These are phyloP conservation scores for Citrus unshiu DNA, from an alignment of 345 rosid species.

Conservation along the genomic window DNA sequence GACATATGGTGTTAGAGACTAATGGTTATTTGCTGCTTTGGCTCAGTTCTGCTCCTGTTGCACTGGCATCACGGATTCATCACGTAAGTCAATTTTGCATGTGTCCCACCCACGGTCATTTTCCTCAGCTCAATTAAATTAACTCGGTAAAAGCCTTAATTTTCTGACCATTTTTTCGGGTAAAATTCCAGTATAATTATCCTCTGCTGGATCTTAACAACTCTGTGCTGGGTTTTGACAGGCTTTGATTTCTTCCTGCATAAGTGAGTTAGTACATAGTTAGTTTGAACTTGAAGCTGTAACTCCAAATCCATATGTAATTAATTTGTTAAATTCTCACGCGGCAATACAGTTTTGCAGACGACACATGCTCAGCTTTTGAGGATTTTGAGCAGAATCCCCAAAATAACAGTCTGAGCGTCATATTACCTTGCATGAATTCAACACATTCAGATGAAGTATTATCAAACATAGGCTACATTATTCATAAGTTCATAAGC, in stretches of 20 bases:
- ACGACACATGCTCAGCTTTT: conserved; percentile 57
- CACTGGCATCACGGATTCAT: conserved; percentile 70
- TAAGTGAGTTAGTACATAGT: conserved; percentile 36
- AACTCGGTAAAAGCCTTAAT: not conserved
- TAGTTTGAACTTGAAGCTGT: not conserved
- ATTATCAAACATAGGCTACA: conserved; percentile 34
- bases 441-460: conserved; percentile 33
- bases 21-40: conserved; percentile 10
- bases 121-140: not conserved
- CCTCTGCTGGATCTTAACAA: conserved; percentile 65
- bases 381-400: conserved; percentile 44
- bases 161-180: not conserved
- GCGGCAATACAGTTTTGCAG: conserved; percentile 43
- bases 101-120: not conserved
- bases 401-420: conserved; percentile 34
- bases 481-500: conserved; percentile 38
- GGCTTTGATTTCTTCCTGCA: conserved; percentile 66
- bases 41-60: conserved; percentile 48
- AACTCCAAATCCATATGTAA: not conserved
- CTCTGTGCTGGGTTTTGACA: conserved; percentile 53
- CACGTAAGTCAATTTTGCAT: conserved; percentile 34
- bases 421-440: conserved; percentile 50
- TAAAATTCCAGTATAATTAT: conserved; percentile 43
- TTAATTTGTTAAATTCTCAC: not conserved
- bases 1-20: not conserved